Conservation (phyloP, 805 yeast species). For the Kodamaea kakaduensis region DNA sequence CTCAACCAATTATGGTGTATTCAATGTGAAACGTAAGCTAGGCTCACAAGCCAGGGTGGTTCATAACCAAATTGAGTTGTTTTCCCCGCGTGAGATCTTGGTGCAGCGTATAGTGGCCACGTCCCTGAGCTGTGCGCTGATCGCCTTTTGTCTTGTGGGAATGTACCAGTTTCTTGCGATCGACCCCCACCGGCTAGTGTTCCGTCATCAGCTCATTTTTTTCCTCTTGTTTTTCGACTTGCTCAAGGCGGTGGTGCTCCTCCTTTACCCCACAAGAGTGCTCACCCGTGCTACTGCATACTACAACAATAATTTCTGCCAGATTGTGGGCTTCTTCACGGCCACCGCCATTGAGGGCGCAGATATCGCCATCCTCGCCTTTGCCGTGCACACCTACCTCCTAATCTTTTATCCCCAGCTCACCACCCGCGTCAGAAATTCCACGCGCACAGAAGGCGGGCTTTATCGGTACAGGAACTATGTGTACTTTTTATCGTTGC, state of each 20-base stretch:
- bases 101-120: conserved; percentile 37
- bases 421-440: conserved; percentile 37
- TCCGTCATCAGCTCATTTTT: conserved; percentile 67
- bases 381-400: conserved; percentile 79
- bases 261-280: conserved; percentile 65
- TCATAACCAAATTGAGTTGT: conserved; percentile 12
- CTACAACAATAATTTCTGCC: conserved; percentile 49
- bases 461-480: conserved; percentile 53
- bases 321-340: conserved; percentile 76
- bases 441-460: conserved; percentile 62
- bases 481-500: conserved; percentile 55
- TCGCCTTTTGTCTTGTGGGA: conserved; percentile 50
- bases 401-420: conserved; percentile 62
- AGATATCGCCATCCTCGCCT: conserved; percentile 74
- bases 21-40: no score
- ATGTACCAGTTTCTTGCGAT: conserved; percentile 59
- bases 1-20: no score
- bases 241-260: conserved; percentile 62
- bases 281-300: conserved; percentile 41
- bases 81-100: conserved; percentile 24
- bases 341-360: conserved; percentile 81
- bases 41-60: no score
- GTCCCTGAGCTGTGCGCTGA: conserved; percentile 35
- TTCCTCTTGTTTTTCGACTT: conserved; percentile 70
- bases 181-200: conserved; percentile 58